Base-by-base conservation (phyloP, 371 early-diverging fungal species). In the Syncephalastrum sp. region DNA sequence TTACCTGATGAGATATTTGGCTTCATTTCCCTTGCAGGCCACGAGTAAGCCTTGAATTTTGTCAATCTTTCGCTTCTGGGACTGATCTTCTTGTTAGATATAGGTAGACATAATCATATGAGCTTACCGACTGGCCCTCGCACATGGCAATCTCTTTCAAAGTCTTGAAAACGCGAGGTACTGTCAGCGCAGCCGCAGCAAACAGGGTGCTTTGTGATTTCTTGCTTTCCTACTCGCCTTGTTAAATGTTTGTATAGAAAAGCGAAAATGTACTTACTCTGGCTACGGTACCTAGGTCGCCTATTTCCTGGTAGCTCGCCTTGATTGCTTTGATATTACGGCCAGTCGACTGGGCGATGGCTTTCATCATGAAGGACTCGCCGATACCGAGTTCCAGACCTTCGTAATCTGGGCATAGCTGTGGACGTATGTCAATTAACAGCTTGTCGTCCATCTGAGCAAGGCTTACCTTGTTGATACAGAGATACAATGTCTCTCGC, bases 311-410 rank as follows among this genome's bases (percentile, higher is more conserved):
- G 59, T 91, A 79, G 24, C 92, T 94, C 44, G 81, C 67, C 65
- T 96, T 97, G 62, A 99, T 84, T 54, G 83, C 82, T 15, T 81
- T 74, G 50, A 82, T 69, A 25, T 84, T 82, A 19, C 91, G 75
- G 5, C 97, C 95, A 0, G 97, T 94, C 1, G 96, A 89, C 41
- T 88, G 70, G 4, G 92, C 97, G 55, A 99, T 89, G 6, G 97
- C 96, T 72, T 97, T 98, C 66, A 98, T 85, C 29, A 99, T 72
- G 3, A 96, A 69, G 10, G 89, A 85, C 63, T 99, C 99, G 41
- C 99, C 99, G 45, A 99, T 87, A 14, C 98, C 99, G 33, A 99
- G 81, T 69, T 99, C 99, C 23, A 95, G 75, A 10, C 95, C 96
- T 68, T 97, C 96, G 63, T 96, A 95, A 59, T 96, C 96, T 0